Base-by-base conservation (phyloP, 1,284 basidiomycete species). In the Gymnopus androsaceus region DNA sequence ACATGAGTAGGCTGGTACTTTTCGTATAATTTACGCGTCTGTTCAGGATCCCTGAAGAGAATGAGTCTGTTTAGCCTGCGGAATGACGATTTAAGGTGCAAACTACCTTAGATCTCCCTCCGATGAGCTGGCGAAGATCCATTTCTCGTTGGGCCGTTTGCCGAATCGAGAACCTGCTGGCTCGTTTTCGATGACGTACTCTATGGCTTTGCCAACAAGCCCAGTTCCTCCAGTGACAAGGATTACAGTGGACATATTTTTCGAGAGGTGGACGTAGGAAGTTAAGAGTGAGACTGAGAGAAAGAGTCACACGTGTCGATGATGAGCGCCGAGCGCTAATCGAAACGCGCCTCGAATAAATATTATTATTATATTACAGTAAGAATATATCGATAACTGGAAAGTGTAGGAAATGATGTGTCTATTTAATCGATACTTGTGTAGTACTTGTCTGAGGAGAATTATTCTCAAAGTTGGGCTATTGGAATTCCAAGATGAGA, bases 1-100 rank as follows among this genome's bases (percentile, higher is more conserved):
- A 95, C 91, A 79, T 94, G 88, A 0, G 91, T 95, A 0, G 94
- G 93, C 65, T 89, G 87, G 74, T 95, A 86, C 72, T 91, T 93
- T 65, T 91, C 87, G 63, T 90, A 95, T 64, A 95, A 74, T 66
- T 77, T 76, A 63, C 74, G 72, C 41, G 90, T 86, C 67, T 85
- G 81, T 58, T 75, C 78, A 3, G 80, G 71, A 69, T 91, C 81
- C 64, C 90, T 91, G 60, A 51, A 9, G 34, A 36, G 33, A 23
- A 44, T 49, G 42, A 42, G 0, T 11, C 15, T 41, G 11, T 1
- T 25, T 23, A 42, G 17, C 28, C 25, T 34, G 23, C 33, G 30
- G 25, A 28, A 11, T 28, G 12, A 31, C 8, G 14, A 15, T n/a
- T 23, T 9, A 12, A 45, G n/a, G 21, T 36, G 25, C 4, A 45